Conservation (phyloP, 169 alveolate genomes). For the Plasmodium billcollinsi region DNA sequence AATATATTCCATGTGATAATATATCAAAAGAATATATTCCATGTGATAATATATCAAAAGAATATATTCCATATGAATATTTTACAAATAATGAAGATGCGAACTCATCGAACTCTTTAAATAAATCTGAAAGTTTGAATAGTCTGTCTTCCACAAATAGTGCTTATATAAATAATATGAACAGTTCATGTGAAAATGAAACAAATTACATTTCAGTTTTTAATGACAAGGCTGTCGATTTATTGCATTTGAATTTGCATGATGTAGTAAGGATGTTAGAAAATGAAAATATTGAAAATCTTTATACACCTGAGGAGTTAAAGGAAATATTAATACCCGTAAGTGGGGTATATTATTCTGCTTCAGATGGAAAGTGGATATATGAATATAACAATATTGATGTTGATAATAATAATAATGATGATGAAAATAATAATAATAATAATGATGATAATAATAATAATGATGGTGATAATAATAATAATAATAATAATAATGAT, state of each 20-base stretch:
- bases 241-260: slow-evolving; percentile 27
- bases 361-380: slow-evolving; percentile 23
- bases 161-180: not conserved
- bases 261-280: slow-evolving; percentile 59
- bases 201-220: not conserved
- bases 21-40: too few species aligned
- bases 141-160: too few species aligned
- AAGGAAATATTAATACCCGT: slow-evolving; percentile 45
- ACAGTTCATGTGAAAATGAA: not conserved
- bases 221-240: slow-evolving; percentile 10
- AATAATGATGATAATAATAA: too few species aligned
- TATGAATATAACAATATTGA: slow-evolving; percentile 11
- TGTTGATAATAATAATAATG: not conserved
- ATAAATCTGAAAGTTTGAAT: too few species aligned
- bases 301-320: slow-evolving; percentile 67
- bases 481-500: too few species aligned
- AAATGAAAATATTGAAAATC: slow-evolving; percentile 55
- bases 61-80: too few species aligned
- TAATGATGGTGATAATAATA: too few species aligned
- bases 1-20: too few species aligned
- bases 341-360: slow-evolving; percentile 44
- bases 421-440: too few species aligned
- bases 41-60: too few species aligned
- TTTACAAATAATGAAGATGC: too few species aligned
- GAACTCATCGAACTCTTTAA: too few species aligned